Conservation (phyloP, 768 basidiomycete species). For the Kwoniella pini region DNA sequence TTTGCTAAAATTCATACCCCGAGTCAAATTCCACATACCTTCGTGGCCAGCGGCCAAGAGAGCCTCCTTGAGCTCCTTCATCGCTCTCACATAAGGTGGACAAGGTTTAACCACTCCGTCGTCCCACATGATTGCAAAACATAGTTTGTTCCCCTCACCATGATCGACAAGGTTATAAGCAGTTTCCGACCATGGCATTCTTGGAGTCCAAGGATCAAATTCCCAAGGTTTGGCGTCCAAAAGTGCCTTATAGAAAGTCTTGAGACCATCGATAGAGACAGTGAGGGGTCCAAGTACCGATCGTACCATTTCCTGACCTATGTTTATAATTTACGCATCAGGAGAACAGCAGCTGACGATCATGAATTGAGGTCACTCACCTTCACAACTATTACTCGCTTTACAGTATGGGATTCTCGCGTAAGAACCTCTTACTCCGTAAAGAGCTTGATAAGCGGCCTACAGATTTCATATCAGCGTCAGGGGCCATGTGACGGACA, state of each 20-base stretch:
- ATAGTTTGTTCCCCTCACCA: conserved; percentile 48
- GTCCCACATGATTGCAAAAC: conserved; percentile 38
- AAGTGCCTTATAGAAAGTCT: conserved; percentile 67
- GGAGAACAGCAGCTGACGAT: neutral
- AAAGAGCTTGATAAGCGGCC: conserved; percentile 61
- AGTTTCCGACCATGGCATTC: conserved; percentile 33
- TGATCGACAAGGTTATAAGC: conserved; percentile 66
- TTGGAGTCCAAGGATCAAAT: conserved; percentile 57
- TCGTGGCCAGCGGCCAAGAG: conserved; percentile 66
- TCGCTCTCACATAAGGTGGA: conserved; percentile 34
- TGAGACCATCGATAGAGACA: conserved; percentile 64
- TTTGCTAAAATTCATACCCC: no score
- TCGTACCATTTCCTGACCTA: conserved; percentile 70
- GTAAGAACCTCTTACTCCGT: conserved; percentile 70
- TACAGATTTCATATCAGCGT: conserved; percentile 24
- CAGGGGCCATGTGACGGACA: neutral
- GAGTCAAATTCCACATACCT: conserved; percentile 56
- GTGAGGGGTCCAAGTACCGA: conserved; percentile 77
- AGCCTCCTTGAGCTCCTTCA: conserved; percentile 64
- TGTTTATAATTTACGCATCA: conserved; percentile 55
- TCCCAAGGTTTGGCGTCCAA: conserved; percentile 66
- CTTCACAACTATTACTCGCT: conserved; percentile 58
- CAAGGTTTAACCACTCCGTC: conserved; percentile 41
- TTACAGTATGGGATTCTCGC: conserved; percentile 70
- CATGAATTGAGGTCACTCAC: neutral